Evolutionary conservation across 2,329 filamentous ascomycete genomes (phyloP).

Genomic region (Phyllosticta citriasiana): DNA sequence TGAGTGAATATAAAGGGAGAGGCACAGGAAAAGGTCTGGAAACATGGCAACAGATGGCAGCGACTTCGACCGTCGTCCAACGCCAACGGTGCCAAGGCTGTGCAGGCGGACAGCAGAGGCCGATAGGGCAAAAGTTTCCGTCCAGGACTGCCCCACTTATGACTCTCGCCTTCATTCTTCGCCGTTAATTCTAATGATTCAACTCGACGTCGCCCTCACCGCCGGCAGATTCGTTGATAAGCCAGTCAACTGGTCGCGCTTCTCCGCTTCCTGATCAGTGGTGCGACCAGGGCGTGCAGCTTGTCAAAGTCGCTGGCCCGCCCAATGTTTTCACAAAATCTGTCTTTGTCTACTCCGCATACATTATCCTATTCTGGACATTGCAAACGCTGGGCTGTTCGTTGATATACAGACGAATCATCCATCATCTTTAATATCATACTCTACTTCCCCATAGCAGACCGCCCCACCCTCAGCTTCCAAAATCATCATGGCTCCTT

Average conservation of each 20-base stretch:
- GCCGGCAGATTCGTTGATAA: background rate
- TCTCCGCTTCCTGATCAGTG: background rate
- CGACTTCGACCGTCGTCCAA: background rate
- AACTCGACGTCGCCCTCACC: background rate
- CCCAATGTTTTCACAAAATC: background rate
- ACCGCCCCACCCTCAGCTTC: background rate
- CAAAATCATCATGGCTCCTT: conserved; percentile 5
- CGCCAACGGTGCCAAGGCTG: background rate
- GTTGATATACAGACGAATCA: background rate
- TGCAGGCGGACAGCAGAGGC: background rate
- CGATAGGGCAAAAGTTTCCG: background rate
- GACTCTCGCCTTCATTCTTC: background rate
- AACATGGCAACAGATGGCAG: too few species aligned
- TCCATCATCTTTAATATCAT: background rate
- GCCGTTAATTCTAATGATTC: background rate
- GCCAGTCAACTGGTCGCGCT: background rate
- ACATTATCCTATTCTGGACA: background rate
- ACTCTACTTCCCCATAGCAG: background rate
- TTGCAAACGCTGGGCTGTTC: background rate
- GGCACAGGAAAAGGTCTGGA: too few species aligned
- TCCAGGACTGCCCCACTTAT: background rate
- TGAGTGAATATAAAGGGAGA: too few species aligned
- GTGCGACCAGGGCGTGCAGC: background rate
- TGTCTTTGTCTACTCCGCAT: background rate
- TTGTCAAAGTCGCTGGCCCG: background rate